These are phyloP conservation scores for Acacia confusa DNA, from an alignment of 306 rosid genomes.

Conservation along the genomic window DNA sequence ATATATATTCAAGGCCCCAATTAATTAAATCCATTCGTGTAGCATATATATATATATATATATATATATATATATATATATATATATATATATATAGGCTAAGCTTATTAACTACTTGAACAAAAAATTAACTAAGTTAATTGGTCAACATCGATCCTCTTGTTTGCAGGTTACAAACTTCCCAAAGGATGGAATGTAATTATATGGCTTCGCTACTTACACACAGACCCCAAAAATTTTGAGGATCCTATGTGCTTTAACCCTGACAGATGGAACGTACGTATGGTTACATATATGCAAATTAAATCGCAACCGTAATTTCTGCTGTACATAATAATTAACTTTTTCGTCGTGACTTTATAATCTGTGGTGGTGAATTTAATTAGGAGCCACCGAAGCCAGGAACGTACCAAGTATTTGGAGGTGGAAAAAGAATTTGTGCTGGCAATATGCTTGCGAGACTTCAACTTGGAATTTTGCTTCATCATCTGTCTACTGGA, in stretches of 20 bases:
- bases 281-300: background rate
- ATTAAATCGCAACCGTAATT: too few species aligned
- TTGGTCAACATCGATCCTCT: background rate
- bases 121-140: background rate
- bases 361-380: background rate
- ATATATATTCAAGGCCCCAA: too few species aligned
- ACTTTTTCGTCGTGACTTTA: background rate
- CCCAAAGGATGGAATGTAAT: slow-evolving; percentile 36
- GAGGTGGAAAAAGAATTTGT: slow-evolving; percentile 44
- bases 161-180: slow-evolving; percentile 36
- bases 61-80: too few species aligned
- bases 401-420: slow-evolving; percentile 42
- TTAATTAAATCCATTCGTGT: too few species aligned
- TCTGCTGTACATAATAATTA: background rate
- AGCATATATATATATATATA: too few species aligned
- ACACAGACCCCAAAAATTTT: slow-evolving; percentile 25
- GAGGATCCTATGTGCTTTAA: slow-evolving; percentile 32
- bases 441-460: slow-evolving; percentile 52
- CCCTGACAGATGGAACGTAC: slow-evolving; percentile 39
- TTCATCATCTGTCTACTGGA: slow-evolving; percentile 48
- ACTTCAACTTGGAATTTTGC: slow-evolving; percentile 38
- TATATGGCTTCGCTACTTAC: slow-evolving; percentile 22
- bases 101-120: too few species aligned
- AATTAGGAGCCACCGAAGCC: slow-evolving; percentile 24
- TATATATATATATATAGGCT: too few species aligned